These are phyloP conservation scores for Trametopsis cervina DNA, from an alignment of 768 basidiomycete species.

Conservation along the genomic window DNA sequence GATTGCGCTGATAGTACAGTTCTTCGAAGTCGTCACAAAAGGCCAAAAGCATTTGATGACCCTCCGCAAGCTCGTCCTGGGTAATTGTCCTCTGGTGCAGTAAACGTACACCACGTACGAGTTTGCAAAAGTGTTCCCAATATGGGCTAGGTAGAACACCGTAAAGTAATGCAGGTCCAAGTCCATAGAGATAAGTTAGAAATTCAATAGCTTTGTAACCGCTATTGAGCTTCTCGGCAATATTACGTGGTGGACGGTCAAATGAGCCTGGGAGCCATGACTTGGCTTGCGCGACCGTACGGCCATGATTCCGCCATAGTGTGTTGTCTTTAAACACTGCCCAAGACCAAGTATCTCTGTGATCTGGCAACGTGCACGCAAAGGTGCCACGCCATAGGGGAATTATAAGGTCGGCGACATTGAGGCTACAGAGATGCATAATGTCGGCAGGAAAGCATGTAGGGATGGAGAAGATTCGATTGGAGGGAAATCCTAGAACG, in stretches of 20 bases:
- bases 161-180: slow-evolving; percentile 21
- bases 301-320: slow-evolving; percentile 32
- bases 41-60: slow-evolving; percentile 18
- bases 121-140: slow-evolving; percentile 23
- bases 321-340: slow-evolving; percentile 12
- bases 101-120: slow-evolving; percentile 18
- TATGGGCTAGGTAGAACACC: slow-evolving; percentile 19
- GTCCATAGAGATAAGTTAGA: slow-evolving; percentile 17
- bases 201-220: slow-evolving; percentile 28
- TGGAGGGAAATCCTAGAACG: slow-evolving; percentile 22
- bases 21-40: slow-evolving; percentile 29
- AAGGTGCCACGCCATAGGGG: slow-evolving; percentile 27
- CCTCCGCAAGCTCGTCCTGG: slow-evolving; percentile 12
- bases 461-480: slow-evolving; percentile 21
- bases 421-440: slow-evolving; percentile 34
- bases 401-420: slow-evolving; percentile 29
- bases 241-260: slow-evolving; percentile 34
- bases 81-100: slow-evolving; percentile 15
- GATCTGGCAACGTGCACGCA: slow-evolving; percentile 18
- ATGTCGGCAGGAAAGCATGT: slow-evolving; percentile 27
- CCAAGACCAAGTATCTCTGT: slow-evolving; percentile 26
- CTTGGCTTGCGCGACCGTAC: slow-evolving; percentile 22
- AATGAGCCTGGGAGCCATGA: slow-evolving; percentile 34
- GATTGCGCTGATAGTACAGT: slow-evolving; percentile 26
- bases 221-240: slow-evolving; percentile 32